Conservation (phyloP, 2,329 filamentous ascomycete genomes). For the Arthrobotrys conoides region DNA sequence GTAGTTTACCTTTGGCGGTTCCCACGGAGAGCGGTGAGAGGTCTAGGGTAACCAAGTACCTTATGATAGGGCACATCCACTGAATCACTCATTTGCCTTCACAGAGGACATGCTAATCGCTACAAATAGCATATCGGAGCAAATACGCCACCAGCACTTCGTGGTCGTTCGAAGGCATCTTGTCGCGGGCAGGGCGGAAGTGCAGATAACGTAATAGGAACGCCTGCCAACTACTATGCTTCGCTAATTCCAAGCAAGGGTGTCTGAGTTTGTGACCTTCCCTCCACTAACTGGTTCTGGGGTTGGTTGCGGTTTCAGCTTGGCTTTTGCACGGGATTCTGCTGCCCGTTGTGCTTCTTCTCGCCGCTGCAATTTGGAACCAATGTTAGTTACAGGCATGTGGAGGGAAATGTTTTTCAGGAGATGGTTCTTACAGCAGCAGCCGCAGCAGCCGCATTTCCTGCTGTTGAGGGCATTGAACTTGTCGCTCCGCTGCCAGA, state of each 20-base stretch:
- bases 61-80: background rate
- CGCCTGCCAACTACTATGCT: background rate
- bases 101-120: background rate
- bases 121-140: background rate
- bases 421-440: conserved; percentile 42
- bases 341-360: conserved; percentile 49
- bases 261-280: conserved; percentile 48
- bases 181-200: too few relatives aligned
- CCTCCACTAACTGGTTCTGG: conserved; percentile 22
- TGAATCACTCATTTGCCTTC: background rate
- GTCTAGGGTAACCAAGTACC: too few relatives aligned
- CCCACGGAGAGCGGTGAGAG: background rate
- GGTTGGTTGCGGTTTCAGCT: conserved; percentile 46
- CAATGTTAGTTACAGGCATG: background rate
- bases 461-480: conserved; percentile 50
- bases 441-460: conserved; percentile 47
- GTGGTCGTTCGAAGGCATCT: background rate
- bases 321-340: conserved; percentile 55
- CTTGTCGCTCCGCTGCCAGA: conserved; percentile 46
- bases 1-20: too few relatives aligned
- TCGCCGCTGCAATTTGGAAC: conserved; percentile 38
- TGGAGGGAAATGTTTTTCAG: background rate
- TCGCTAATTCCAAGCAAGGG: conserved; percentile 59
- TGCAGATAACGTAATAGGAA: too few relatives aligned
- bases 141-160: background rate